A percentile compares a stretch with the other conserved stretches of the same genome.
Evolutionary conservation across 352 stramenopile species (phyloP).

Genomic region (Globisporangium spinosum): DNA sequence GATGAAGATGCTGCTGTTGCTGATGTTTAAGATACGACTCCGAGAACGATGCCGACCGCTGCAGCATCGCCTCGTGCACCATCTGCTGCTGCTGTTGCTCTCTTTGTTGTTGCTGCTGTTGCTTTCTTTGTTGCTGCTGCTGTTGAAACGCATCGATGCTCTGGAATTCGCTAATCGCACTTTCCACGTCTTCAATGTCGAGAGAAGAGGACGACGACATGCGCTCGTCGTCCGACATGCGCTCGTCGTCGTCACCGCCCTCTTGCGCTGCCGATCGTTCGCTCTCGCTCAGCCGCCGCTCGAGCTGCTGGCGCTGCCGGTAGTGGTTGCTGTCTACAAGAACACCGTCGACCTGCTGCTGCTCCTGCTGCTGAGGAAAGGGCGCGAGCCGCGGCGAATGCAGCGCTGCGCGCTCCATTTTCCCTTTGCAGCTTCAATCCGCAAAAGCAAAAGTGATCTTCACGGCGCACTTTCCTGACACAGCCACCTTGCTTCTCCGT

Average conservation of each 20-base stretch:
- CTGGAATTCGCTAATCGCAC: slow-evolving; percentile 9
- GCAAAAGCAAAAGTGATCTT: not conserved
- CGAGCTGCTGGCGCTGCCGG: not conserved
- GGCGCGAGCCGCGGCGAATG: not conserved
- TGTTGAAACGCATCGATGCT: not conserved
- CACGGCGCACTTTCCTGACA: not conserved
- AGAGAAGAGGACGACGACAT: slow-evolving; percentile 51
- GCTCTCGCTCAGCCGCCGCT: slow-evolving; percentile 12
- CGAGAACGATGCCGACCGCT: slow-evolving; percentile 11
- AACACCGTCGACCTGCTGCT: not conserved
- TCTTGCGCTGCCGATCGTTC: slow-evolving; percentile 12
- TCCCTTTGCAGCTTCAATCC: not conserved
- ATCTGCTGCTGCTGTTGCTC: slow-evolving; percentile 2
- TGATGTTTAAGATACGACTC: slow-evolving; percentile 11
- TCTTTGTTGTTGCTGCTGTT: slow-evolving; percentile 4
- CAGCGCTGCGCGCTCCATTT: not conserved
- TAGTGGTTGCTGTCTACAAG: not conserved
- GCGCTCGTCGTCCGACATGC: slow-evolving; percentile 61
- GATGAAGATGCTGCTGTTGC: not conserved
- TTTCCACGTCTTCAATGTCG: slow-evolving; percentile 28
- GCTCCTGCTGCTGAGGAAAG: not conserved
- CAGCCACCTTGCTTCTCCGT: not conserved
- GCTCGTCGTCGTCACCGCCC: slow-evolving; percentile 27
- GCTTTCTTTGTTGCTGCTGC: not conserved
- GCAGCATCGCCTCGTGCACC: not conserved